These are phyloP conservation scores for Trichothecium roseum DNA, from an alignment of 2,329 filamentous ascomycete species.

Conservation along the genomic window DNA sequence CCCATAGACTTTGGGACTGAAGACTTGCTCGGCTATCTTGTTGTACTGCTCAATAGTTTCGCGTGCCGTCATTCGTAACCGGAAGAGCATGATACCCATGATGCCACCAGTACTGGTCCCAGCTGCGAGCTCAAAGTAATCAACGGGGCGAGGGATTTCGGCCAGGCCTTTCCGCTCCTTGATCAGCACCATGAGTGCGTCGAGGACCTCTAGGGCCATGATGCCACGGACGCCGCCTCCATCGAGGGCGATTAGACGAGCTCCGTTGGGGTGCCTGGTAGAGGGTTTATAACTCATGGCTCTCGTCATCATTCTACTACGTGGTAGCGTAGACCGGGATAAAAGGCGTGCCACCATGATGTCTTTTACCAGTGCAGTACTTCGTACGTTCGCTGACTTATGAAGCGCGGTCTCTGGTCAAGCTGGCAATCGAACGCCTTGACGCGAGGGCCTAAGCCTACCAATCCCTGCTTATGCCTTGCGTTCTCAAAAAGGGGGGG, in stretches of 20 bases:
- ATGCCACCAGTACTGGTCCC: constrained; percentile 5
- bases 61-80: constrained; percentile 9
- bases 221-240: constrained; percentile 4
- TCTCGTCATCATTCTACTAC: not conserved
- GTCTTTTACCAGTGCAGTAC: too few relatives aligned
- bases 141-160: constrained; percentile 1
- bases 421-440: too few relatives aligned
- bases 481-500: too few relatives aligned
- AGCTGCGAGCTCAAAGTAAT: constrained; percentile 3
- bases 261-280: not conserved
- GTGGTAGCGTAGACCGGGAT: too few relatives aligned
- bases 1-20: not conserved
- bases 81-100: constrained; percentile 10
- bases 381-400: too few relatives aligned
- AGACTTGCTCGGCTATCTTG: not conserved
- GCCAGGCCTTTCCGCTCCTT: constrained; percentile 1
- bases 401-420: too few relatives aligned
- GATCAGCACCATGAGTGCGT: not conserved
- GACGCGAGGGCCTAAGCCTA: too few relatives aligned
- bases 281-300: not conserved
- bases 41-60: constrained; percentile 10
- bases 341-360: too few relatives aligned
- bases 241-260: constrained; percentile 2
- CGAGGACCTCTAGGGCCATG: constrained; percentile 1
- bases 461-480: too few relatives aligned